Base-by-base conservation (phyloP, 306 rosid genomes). In the Casuarina equisetifolia region DNA sequence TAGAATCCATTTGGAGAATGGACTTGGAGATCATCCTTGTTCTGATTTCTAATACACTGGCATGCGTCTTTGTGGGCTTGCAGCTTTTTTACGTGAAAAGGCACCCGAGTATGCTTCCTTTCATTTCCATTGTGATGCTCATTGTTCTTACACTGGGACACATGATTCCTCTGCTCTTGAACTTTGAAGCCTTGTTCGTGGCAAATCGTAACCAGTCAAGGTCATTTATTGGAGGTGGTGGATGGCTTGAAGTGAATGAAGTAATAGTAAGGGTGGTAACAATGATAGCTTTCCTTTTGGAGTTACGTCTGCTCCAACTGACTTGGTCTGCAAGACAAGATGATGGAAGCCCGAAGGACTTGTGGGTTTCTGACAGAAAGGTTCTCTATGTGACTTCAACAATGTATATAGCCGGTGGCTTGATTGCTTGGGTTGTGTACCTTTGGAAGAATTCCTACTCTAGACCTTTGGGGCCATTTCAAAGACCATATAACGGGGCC, bases 211-310 rank as follows among this genome's bases (percentile, higher is more conserved):
- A 78, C 62, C 81, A 57, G 82, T 88, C 84, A 80, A 85, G 49
- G 72, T 59, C 77, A 74, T 90, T 95, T 82, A 82, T 91, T 62
- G 86, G 92, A 76, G 86, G 86, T 59, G 91, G 87, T 10, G 97
- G 89, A 57, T 95, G 98, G 98, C 90, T 95, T 76, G 84, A 89
- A 86, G 91, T 90, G 71, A 92, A 92, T 82, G 90, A 88, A 87
- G 95, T 92, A 75, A 76, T 88, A 13, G 88, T 91, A 77, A 86
- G 97, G 85, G 75, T 92, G 72, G 92, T 95, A 75, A 86, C 91
- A 55, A 83, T 95, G 97, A 79, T 90, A 73, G 90, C 92, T 74
- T 91, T 95, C 82, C 93, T 95, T 80, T 82, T 95, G 71, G 91
- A 84, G 78, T 76, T 92, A 72, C 89, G 88, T 53, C 93, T 95